Percentiles rank a stretch among this genome's conserved stretches.
Conservation (phyloP, 2,329 filamentous ascomycete species). For the Trichoderma arundinaceum region DNA sequence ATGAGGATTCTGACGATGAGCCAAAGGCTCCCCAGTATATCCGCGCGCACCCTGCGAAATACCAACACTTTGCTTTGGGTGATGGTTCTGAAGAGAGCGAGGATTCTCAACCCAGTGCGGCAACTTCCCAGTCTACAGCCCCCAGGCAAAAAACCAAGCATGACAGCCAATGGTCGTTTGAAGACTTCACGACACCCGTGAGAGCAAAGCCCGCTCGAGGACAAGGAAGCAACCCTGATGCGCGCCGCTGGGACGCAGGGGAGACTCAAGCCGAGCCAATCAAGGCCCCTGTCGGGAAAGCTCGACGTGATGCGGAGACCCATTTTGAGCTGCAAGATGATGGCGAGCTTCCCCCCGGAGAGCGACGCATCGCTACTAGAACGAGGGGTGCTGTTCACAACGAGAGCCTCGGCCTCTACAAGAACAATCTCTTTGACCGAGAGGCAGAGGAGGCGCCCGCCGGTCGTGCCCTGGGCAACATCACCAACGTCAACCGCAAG, state of each 20-base stretch:
- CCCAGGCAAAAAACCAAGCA: conserved; percentile 65
- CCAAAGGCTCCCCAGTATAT: conserved; percentile 52
- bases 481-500: conserved; percentile 75
- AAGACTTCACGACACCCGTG: conserved; percentile 83
- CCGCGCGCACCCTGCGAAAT: conserved; percentile 78
- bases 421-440: conserved; percentile 73
- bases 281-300: conserved; percentile 44
- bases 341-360: conserved; percentile 61
- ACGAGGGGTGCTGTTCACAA: conserved; percentile 66
- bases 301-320: conserved; percentile 77
- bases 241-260: conserved; percentile 80
- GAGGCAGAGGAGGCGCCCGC: conserved; percentile 52
- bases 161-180: conserved; percentile 81
- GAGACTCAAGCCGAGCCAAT: conserved; percentile 36
- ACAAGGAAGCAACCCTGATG: conserved; percentile 57
- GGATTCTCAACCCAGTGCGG: conserved; percentile 36
- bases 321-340: conserved; percentile 88
- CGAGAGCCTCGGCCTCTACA: conserved; percentile 72
- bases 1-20: conserved; percentile 50
- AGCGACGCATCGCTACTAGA: conserved; percentile 50
- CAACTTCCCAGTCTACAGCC: conserved; percentile 50
- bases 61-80: conserved; percentile 82
- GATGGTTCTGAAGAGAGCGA: conserved; percentile 65
- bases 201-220: conserved; percentile 70
- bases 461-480: conserved; percentile 62